phyloP scores from a whole-genome alignment of 495 filamentous ascomycete genomes.

The Elaphomyces granulatus region DNA sequence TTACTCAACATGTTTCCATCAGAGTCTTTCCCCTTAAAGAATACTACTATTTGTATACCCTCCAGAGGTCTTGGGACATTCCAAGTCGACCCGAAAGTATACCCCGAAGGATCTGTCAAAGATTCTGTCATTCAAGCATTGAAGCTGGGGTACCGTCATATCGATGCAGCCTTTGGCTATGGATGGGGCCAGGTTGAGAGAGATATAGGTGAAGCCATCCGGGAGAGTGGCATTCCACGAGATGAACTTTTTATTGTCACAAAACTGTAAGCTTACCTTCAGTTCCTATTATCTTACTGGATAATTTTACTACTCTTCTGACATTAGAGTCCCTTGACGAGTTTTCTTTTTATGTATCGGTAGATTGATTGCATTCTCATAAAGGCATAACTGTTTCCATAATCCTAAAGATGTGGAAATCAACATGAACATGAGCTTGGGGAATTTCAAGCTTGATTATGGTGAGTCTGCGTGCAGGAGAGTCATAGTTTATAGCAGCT shows the following conservation, averaged over 20 bases:
- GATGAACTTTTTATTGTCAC: slow-evolving; percentile 49
- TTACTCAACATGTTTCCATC: no score
- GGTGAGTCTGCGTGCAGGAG: no score
- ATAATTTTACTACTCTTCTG: no score
- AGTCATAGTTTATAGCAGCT: no score
- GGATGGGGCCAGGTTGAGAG: slow-evolving; percentile 21
- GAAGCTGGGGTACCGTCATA: slow-evolving; percentile 47
- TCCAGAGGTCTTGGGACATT: no score
- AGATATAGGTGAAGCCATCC: slow-evolving; percentile 49
- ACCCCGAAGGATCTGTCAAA: slow-evolving; percentile 23
- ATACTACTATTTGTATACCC: no score
- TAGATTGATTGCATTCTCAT: no score
- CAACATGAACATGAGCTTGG: slow-evolving; percentile 30
- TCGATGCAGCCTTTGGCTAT: slow-evolving; percentile 61
- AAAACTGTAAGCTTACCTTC: slow-evolving; percentile 33
- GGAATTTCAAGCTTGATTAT: slow-evolving; percentile 3
- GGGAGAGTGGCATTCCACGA: slow-evolving; percentile 38
- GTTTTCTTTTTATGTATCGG: no score
- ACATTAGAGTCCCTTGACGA: no score
- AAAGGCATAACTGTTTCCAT: no score
- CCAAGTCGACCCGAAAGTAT: slow-evolving; percentile 21
- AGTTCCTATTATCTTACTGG: no score
- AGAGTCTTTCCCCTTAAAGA: no score
- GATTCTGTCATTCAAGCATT: slow-evolving; percentile 30
- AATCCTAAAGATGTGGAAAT: slow-evolving; percentile 26